A percentile compares a stretch with the other conserved stretches of the same genome.
Conservation (phyloP, 371 early-diverging fungal species). For the Mucor saturninus region DNA sequence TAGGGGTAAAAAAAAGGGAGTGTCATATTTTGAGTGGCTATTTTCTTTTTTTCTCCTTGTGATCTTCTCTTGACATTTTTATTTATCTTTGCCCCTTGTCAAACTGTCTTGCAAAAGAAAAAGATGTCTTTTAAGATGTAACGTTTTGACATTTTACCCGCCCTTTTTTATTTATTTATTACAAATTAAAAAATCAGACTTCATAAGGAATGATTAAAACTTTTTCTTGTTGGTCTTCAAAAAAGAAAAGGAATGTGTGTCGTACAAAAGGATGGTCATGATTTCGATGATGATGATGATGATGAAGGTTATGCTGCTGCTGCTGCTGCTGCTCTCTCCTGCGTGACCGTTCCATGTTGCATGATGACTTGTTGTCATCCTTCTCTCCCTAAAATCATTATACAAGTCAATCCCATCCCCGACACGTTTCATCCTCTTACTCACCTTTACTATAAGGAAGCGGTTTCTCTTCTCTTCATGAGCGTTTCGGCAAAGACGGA, state of each 20-base stretch:
- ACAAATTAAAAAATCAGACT: neutral
- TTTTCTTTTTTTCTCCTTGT: neutral
- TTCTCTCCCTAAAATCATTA: too few species aligned
- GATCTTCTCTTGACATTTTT: neutral
- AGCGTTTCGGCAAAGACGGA: too few species aligned
- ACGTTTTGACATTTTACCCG: neutral
- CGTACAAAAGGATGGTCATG: neutral
- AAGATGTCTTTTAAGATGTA: neutral
- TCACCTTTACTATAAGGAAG: too few species aligned
- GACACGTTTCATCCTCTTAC: too few species aligned
- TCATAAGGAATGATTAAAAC: constrained; percentile 5
- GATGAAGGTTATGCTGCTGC: too few species aligned
- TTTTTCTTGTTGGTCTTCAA: neutral
- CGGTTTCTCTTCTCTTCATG: too few species aligned
- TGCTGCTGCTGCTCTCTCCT: neutral
- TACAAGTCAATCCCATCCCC: too few species aligned
- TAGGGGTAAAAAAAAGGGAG: neutral
- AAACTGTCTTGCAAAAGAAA: neutral
- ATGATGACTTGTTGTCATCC: constrained; percentile 3
- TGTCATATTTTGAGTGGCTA: constrained; percentile 5
- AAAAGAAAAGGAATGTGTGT: neutral
- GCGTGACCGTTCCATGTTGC: constrained; percentile 5
- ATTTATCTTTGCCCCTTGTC: neutral
- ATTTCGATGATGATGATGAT: constrained; percentile 1
- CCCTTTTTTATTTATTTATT: neutral